Conservation (phyloP, 2,329 filamentous ascomycete genomes). For the Aspergillus eucalypticola region DNA sequence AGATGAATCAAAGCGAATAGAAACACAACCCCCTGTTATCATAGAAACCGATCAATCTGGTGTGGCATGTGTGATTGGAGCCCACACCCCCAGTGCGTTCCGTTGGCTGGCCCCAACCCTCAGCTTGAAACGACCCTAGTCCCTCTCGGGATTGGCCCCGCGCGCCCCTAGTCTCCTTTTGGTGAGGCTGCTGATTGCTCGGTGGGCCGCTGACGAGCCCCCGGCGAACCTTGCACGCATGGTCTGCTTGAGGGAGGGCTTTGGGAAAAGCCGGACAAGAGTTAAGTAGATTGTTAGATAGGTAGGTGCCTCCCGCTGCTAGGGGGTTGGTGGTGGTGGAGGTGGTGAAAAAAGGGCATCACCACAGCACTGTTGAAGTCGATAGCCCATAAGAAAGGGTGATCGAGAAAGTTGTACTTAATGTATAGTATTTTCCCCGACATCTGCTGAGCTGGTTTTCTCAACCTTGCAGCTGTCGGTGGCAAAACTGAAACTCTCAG, state of each 20-base stretch:
- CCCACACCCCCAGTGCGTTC: slow-evolving; percentile 11
- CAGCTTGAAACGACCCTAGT: slow-evolving; percentile 23
- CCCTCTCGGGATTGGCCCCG: slow-evolving; percentile 13
- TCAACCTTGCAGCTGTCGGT: neutral
- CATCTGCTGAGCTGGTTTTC: neutral
- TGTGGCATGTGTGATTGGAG: slow-evolving; percentile 6
- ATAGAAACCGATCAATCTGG: slow-evolving; percentile 11
- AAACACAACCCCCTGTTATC: slow-evolving; percentile 19
- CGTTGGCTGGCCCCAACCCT: slow-evolving; percentile 16
- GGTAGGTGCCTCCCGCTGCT: neutral
- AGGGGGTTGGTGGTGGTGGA: too few relatives aligned
- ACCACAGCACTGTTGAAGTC: too few relatives aligned
- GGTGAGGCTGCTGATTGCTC: slow-evolving; percentile 11
- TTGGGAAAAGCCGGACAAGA: neutral
- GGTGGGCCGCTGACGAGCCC: slow-evolving; percentile 19
- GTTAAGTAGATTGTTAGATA: neutral
- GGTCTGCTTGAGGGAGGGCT: neutral
- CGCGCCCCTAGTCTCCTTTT: slow-evolving; percentile 7
- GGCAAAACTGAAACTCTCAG: neutral
- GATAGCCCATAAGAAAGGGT: too few relatives aligned
- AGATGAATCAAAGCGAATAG: slow-evolving; percentile 12
- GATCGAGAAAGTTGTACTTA: too few relatives aligned
- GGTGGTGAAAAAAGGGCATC: too few relatives aligned
- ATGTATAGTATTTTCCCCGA: neutral
- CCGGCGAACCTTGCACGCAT: slow-evolving; percentile 13